Percentiles rank a stretch among this genome's conserved stretches.
These are phyloP conservation scores for Fusarium sacchari DNA, from an alignment of 2,329 filamentous ascomycete species.

Conservation along the genomic window DNA sequence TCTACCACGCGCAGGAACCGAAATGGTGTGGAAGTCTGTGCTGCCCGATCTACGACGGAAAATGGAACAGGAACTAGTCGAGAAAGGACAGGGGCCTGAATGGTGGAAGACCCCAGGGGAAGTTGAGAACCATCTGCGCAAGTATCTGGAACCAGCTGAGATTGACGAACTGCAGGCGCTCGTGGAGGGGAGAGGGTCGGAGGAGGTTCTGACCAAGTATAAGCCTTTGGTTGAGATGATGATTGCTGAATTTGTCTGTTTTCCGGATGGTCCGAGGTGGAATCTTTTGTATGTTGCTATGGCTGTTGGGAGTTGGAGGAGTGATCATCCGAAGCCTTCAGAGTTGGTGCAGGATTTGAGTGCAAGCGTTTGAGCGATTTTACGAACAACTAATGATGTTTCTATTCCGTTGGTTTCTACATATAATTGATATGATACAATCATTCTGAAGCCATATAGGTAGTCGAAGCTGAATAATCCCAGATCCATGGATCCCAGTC, in stretches of 20 bases:
- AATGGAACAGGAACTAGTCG: conserved; percentile 28
- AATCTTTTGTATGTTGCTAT: conserved; percentile 37
- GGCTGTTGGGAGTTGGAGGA: conserved; percentile 34
- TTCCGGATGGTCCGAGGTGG: conserved; percentile 41
- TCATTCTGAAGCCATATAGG: neutral
- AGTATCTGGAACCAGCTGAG: conserved; percentile 29
- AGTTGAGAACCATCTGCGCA: conserved; percentile 34
- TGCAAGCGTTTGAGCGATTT: neutral
- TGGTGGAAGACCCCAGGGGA: conserved; percentile 41
- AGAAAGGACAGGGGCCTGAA: conserved; percentile 12
- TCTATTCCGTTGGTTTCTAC: too few relatives aligned
- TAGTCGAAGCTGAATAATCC: neutral
- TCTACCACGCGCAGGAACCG: neutral
- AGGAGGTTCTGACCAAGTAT: conserved; percentile 15
- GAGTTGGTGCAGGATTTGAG: conserved; percentile 6
- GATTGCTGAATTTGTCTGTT: conserved; percentile 40
- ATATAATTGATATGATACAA: neutral
- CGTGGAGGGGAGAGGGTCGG: conserved; percentile 32
- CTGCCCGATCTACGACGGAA: neutral
- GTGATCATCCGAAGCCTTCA: conserved; percentile 7
- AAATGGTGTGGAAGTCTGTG: conserved; percentile 1
- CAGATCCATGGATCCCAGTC: neutral
- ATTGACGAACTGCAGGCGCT: conserved; percentile 29
- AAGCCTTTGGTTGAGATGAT: conserved; percentile 31
- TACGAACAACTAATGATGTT: neutral